Evolutionary conservation across 1,284 basidiomycete genomes (phyloP), one percentile per base, ranked within the genome.

Genomic region (Boletus hoseneyae): DNA sequence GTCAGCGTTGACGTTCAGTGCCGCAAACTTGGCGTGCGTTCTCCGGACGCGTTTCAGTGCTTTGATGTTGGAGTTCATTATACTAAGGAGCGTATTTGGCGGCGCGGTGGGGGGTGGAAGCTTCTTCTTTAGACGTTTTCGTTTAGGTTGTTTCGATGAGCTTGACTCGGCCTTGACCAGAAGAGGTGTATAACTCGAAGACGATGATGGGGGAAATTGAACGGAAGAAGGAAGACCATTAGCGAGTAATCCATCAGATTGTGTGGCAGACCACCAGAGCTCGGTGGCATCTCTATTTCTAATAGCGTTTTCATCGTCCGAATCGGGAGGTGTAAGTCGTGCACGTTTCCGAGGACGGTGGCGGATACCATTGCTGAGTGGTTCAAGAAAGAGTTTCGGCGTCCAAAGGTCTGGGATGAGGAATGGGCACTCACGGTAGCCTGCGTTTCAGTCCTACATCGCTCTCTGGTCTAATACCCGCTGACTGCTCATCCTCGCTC

Each of bases 31-130:
- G 46, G 78, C 71, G 62, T 91, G 86, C 0, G 83, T 85, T 51
- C 79, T 77, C 38, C 87, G 74, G 21, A 90, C 75, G 30, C 83
- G 77, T 51, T 82, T 80, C 65, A 90, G 75, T 1, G 83, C 84
- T 52, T 75, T 78, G 52, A 90, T 82, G 61, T 91, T 91, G 47
- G 72, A 73, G 60, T 86, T 87, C 81, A 90, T 89, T 49, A 82
- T 60, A 19, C 70, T 69, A 18, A 90, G 70, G 11, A 89, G 65
- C 1, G 82, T 76, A 51, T 78, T 78, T 1, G 74, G 65, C 2
- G 55, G 53, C 40, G 68, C 57, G 50, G 55, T 40, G 19, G 57
- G 30, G 19, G 38, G 38, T 33, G 60, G 68, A 52, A 68, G 72
- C 58, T 70, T 74, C 48, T 65, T 70, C 53, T 58, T 76, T 73